Base-by-base conservation (phyloP, 177 flowering plant genomes). In the Vitis hybrid region DNA sequence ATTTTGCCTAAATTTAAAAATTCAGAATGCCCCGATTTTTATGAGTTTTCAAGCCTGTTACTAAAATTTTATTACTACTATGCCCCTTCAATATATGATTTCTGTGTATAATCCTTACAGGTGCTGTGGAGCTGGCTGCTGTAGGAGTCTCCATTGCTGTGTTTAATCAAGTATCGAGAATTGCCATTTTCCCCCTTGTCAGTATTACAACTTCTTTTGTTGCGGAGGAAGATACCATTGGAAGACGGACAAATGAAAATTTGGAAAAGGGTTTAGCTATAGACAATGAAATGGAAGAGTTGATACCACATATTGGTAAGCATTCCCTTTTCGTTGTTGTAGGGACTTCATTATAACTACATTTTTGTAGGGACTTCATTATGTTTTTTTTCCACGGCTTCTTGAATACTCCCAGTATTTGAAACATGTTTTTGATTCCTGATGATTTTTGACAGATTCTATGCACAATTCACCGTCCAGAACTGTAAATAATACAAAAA, bases 241-340 rank as follows among this genome's bases (percentile, higher is more conserved):
- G n/a, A 57, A 66, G 13, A 56, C 12, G 45, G 50, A 54, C 4
- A 3, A 10, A 39, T 39, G 45, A 39, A 39, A 39, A 39, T 6
- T 39, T 64, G 19, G 68, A 71, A 52, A 60, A 30, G 18, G 66
- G 66, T 61, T 50, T 60, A 45, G 4, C 63, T 54, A n/a, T 60
- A 17, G 34, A 12, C 17, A 51, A 32, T 17, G 54, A 39, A 39
- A 39, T 39, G 45, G 45, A 72, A 18, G 75, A 70, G 75, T 76
- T 85, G 69, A 70, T 85, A 52, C 80, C 76, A 23, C 7, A 39
- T 39, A 64, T 48, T n/a, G 83, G 83, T 80, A 77, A 5, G 57
- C 50, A 55, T 62, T 26, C 49, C 58, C 57, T 10, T 45, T 17
- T 30, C 4, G 14, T 64, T 32, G 19, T 7, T 6, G 45, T 39